Percentiles rank a stretch among this genome's conserved stretches.
phyloP scores from a whole-genome alignment of 495 filamentous ascomycete genomes.

The Penicillium mononematosum region DNA sequence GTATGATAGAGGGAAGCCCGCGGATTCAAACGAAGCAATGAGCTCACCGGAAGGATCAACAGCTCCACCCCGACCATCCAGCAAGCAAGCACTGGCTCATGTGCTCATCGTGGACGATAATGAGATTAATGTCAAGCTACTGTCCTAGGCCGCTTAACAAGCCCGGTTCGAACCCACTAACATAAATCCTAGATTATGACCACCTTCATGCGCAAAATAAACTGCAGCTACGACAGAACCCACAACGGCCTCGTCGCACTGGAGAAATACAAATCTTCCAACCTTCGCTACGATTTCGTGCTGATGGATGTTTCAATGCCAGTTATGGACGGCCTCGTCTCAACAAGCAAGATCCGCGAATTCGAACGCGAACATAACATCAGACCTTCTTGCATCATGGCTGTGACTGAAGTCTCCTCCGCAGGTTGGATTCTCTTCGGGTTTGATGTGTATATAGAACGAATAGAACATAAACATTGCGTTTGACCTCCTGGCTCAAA shows the following conservation, averaged over 20 bases:
- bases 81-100: constrained; percentile 17
- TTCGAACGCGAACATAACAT: constrained; percentile 40
- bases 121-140: constrained; percentile 48
- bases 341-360: constrained; percentile 54
- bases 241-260: constrained; percentile 59
- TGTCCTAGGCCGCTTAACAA: background rate
- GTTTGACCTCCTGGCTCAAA: background rate
- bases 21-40: background rate
- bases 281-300: constrained; percentile 47
- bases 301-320: constrained; percentile 71
- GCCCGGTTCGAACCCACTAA: background rate
- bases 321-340: constrained; percentile 61
- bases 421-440: background rate
- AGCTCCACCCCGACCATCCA: constrained; percentile 2
- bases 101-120: constrained; percentile 52
- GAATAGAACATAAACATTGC: background rate
- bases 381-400: constrained; percentile 41
- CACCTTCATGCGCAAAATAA: constrained; percentile 55
- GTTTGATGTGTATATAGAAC: background rate
- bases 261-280: constrained; percentile 45
- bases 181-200: constrained; percentile 34
- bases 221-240: constrained; percentile 51
- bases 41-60: background rate
- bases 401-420: constrained; percentile 49
- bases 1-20: constrained; percentile 13